Evolutionary conservation across 345 rosid genomes (phyloP).

Genomic region (Linum lewisii): DNA sequence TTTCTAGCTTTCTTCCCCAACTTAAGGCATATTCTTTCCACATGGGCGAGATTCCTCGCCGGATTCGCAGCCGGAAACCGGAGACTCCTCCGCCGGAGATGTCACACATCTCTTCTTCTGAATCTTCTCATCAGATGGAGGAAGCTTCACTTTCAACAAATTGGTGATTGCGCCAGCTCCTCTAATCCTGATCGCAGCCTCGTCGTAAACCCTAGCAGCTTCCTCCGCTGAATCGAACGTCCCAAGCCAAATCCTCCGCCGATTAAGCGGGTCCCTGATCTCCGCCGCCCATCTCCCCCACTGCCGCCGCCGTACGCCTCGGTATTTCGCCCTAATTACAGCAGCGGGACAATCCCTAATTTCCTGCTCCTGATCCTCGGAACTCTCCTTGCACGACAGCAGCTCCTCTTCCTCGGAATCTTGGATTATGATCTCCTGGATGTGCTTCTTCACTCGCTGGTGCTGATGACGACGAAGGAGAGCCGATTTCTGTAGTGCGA

Average conservation of each 20-base stretch:
- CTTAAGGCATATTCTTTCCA: not conserved
- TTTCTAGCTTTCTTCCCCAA: not conserved
- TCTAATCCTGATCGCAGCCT: not conserved
- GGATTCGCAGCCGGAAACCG: not conserved
- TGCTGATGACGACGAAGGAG: not conserved
- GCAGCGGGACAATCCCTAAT: not conserved
- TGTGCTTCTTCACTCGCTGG: not conserved
- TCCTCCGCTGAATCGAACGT: not conserved
- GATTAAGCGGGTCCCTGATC: not conserved
- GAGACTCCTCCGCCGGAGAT: not conserved
- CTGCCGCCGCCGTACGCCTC: not conserved
- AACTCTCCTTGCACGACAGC: not conserved
- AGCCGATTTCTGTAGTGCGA: not conserved
- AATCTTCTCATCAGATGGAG: not conserved
- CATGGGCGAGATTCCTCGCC: not conserved
- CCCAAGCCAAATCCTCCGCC: not conserved
- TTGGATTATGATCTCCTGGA: not conserved
- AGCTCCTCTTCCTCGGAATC: not conserved
- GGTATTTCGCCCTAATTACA: not conserved
- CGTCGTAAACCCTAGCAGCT: not conserved
- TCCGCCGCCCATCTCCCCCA: constrained; percentile 1
- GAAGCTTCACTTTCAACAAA: not conserved
- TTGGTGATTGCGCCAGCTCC: not conserved
- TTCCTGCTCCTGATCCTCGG: not conserved
- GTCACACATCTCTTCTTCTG: not conserved